Base-by-base conservation (phyloP, 164 flowering plant genomes). In the Vitis cinerea region DNA sequence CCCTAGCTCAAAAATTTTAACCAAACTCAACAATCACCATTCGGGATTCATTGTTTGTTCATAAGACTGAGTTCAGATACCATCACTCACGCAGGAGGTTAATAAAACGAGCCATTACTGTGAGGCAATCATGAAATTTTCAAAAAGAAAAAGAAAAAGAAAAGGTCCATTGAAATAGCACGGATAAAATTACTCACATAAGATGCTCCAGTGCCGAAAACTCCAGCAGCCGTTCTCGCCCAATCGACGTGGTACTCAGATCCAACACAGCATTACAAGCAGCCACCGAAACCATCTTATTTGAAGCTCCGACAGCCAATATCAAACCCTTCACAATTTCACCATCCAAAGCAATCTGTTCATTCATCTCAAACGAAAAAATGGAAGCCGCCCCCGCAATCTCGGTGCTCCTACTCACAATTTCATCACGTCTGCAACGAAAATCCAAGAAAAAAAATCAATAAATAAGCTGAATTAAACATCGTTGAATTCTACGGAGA, bases 231-330 rank as follows among this genome's bases (percentile, higher is more conserved):
- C 68, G 61, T 15, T 55, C 73, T 29, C 84, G 68, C 29, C 85
- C 97, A 48, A 80, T 7, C 1, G 73, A 72, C 8, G 87, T 84
- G 0, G 88, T 75, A 7, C 83, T 80, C 61, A 91, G 48, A 80
- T 91, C 97, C 83, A 89, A 71, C 55, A 89, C 54, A 15, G 92
- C 86, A 82, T 82, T 83, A 61, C 85, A 82, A 4, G 81, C 90
- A 73, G 86, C 84, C 72, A 69, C 15, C 0, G 71, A 49, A 4
- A 83, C 78, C 8, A 19, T 71, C 70, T 66, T 69, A 0, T 31
- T 57, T 8, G 75, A n/a, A 66, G 71, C 65, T 53, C 37, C 53
- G n/a, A 85, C 13, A 53, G 59, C 71, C 1, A 64, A 50, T 29
- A 85, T 16, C 52, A 88, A 72, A 58, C 74, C 83, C 71, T 65